Conservation (phyloP, 108 stramenopile genomes). For the Skeletonema costatum region DNA sequence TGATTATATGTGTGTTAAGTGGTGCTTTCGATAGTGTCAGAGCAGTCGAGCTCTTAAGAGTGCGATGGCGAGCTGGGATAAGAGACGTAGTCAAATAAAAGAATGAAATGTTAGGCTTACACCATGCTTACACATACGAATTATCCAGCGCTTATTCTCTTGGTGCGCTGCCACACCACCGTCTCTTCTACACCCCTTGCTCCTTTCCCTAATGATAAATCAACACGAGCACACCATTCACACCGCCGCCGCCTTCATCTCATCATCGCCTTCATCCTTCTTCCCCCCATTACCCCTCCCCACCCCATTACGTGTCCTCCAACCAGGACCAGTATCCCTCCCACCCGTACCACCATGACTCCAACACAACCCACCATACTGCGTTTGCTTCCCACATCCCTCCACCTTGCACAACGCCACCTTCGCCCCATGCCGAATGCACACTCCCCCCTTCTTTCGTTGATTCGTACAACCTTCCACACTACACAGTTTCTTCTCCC, state of each 20-base stretch:
- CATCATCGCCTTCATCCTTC: not conserved
- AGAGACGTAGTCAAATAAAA: too few relatives aligned
- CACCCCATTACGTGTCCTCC: not conserved
- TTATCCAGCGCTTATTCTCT: too few relatives aligned
- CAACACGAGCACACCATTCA: not conserved
- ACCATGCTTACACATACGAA: too few relatives aligned
- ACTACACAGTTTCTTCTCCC: not conserved
- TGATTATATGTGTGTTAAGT: too few relatives aligned
- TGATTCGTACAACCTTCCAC: conserved; percentile 12
- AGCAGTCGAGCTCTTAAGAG: too few relatives aligned
- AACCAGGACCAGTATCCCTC: not conserved
- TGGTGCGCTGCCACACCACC: too few relatives aligned
- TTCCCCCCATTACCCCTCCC: not conserved
- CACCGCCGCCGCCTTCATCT: not conserved
- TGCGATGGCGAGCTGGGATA: too few relatives aligned
- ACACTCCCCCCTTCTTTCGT: conserved; percentile 4
- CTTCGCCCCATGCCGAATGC: conserved; percentile 10
- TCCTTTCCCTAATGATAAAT: too few relatives aligned
- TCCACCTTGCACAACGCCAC: conserved; percentile 3
- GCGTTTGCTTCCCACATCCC: conserved; percentile 2
- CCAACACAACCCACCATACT: conserved; percentile 9
- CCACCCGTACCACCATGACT: conserved; percentile 6
- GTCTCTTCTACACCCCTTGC: too few relatives aligned
- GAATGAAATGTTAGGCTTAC: too few relatives aligned
- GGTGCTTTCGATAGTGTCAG: too few relatives aligned